Evolutionary conservation across 2,329 filamentous ascomycete genomes (phyloP), one percentile per base, ranked within the genome.

Genomic region (Fusarium succisae): DNA sequence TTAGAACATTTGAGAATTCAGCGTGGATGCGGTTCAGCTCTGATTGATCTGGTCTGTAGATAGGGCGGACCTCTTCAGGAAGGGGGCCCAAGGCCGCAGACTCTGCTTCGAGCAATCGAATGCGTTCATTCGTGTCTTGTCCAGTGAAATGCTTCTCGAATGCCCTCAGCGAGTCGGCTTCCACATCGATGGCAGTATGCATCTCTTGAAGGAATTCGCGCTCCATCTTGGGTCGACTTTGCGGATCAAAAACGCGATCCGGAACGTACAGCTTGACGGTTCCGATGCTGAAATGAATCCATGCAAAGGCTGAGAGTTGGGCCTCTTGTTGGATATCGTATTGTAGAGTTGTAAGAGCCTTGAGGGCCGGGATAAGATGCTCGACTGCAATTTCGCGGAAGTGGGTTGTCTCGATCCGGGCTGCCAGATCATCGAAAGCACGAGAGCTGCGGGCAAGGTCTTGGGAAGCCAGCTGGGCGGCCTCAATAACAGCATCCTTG

Each of bases 171-270:
- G 90, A 89, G 10, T 86, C 77, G 3, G 94, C 86, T 66, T 90
- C 91, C 11, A 83, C 79, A 18, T 85, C 80, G 4, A 97, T 82
- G 15, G 87, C 84, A 7, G 80, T 73, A 53, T 89, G 87, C 44
- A 93, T 86, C 64, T 91, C 85, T 48, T 86, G 80, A 61, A 88
- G 86, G 60, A 88, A 89, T 48, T 87, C 84, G 26, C 90, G 88
- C 76, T 94, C 91, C 24, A 98, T 88, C 58, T 89, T 85, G 10
- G 90, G 89, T 58, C 88, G 86, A 66, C 91, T 85, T 67, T 91
- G 89, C 3, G 96, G 96, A 81, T 99, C 96, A 77, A 96, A 96
- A 8, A 93, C 89, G 74, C 92, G 91, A 81, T 97, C 92, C 0
- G 97, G 95, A 6, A 98, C 91, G 79, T 96, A 98, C 6, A 98